Evolutionary conservation across 2,329 filamentous ascomycete species (phyloP).

Genomic region (Cladosporium cucumerinum): DNA sequence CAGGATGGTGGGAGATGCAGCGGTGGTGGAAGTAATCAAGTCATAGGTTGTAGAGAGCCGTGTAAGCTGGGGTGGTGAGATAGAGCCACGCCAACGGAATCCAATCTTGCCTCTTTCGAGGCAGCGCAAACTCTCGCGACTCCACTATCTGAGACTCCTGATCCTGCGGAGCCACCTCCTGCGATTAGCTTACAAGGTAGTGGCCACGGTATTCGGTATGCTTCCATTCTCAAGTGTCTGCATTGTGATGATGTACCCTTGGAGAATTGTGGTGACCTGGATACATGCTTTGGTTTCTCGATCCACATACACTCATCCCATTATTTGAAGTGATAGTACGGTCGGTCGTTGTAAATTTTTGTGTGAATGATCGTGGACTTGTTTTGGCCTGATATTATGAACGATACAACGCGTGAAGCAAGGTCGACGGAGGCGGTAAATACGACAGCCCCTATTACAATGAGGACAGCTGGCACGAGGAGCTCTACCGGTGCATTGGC

Average conservation of each 20-base stretch:
- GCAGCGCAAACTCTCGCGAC: slow-evolving; percentile 7
- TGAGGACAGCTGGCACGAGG: neutral
- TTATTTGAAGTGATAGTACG: no score
- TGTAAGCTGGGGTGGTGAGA: slow-evolving; percentile 15
- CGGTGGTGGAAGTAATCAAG: slow-evolving; percentile 7
- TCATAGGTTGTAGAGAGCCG: neutral
- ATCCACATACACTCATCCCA: neutral
- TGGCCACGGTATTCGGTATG: neutral
- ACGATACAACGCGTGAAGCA: neutral
- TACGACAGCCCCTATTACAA: neutral
- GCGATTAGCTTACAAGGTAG: neutral
- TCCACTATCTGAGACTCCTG: slow-evolving; percentile 3
- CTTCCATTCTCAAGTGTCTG: neutral
- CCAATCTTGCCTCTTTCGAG: slow-evolving; percentile 5
- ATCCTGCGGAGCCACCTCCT: slow-evolving; percentile 1
- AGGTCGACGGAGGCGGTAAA: neutral
- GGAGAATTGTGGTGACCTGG: neutral
- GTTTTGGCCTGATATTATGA: neutral
- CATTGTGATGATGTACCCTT: neutral
- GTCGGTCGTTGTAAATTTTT: no score
- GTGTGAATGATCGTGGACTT: neutral
- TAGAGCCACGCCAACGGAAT: slow-evolving; percentile 10
- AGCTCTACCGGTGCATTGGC: neutral
- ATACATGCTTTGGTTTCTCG: neutral
- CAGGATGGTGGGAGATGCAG: neutral